Evolutionary conservation across 2,329 filamentous ascomycete species (phyloP).

Genomic region (Diaporthe destruens): DNA sequence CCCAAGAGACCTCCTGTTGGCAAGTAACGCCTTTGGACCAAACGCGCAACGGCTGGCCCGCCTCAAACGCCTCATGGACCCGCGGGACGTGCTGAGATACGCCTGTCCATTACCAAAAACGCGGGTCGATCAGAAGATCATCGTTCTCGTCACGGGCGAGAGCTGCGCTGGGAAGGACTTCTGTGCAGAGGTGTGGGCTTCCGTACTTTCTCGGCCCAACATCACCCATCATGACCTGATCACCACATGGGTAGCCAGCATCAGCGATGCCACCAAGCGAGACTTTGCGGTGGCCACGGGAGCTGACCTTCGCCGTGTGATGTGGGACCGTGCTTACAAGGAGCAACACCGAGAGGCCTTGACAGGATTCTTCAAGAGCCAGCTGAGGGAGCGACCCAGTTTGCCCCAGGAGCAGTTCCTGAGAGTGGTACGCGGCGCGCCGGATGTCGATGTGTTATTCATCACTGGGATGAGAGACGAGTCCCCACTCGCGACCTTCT

Average conservation of each 20-base stretch:
- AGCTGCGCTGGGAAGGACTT: slow-evolving; percentile 71
- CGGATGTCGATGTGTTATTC: slow-evolving; percentile 65
- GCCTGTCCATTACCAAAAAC: slow-evolving; percentile 64
- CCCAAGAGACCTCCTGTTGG: slow-evolving; percentile 66
- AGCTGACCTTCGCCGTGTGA: slow-evolving; percentile 61
- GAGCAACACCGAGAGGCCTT: slow-evolving; percentile 68
- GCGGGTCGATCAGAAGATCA: slow-evolving; percentile 56
- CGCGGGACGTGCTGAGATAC: slow-evolving; percentile 64
- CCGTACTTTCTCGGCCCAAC: slow-evolving; percentile 49
- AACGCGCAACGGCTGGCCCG: slow-evolving; percentile 62
- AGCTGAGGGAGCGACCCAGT: slow-evolving; percentile 57
- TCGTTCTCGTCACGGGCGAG: slow-evolving; percentile 70
- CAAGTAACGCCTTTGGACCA: slow-evolving; percentile 67
- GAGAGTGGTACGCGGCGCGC: slow-evolving; percentile 55
- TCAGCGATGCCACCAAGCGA: slow-evolving; percentile 69
- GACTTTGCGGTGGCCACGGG: slow-evolving; percentile 65
- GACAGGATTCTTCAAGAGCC: slow-evolving; percentile 63
- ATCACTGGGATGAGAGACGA: slow-evolving; percentile 75
- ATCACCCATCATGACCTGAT: slow-evolving; percentile 46
- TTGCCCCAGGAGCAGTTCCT: slow-evolving; percentile 66
- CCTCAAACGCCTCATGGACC: slow-evolving; percentile 65
- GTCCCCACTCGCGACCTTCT: slow-evolving; percentile 65
- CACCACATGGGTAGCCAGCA: slow-evolving; percentile 61
- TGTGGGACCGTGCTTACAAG: slow-evolving; percentile 70
- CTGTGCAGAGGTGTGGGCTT: slow-evolving; percentile 66